Conservation (phyloP, 257 asterid species). For the Fraxinus anomala region DNA sequence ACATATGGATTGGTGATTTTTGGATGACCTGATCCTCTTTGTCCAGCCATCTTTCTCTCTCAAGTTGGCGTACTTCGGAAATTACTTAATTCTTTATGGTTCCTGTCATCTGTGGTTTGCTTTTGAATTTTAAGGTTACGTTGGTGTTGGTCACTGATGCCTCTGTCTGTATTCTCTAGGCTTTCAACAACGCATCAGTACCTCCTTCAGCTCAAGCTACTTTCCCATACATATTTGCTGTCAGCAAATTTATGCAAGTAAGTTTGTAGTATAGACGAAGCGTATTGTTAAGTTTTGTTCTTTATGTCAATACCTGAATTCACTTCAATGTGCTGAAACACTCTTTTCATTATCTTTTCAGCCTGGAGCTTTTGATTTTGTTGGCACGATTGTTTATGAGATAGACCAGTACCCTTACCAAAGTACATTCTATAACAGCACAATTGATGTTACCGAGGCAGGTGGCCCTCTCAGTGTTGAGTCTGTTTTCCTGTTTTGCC, state of each 20-base stretch:
- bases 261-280: constrained; percentile 18
- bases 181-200: constrained; percentile 82
- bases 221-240: constrained; percentile 77
- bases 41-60: background rate
- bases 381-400: constrained; percentile 85
- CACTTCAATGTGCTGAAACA: constrained; percentile 15
- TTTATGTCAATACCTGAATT: background rate
- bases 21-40: background rate
- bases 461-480: constrained; percentile 87
- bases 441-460: constrained; percentile 85
- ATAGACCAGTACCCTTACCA: constrained; percentile 79
- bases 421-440: constrained; percentile 83
- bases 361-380: constrained; percentile 94
- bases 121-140: background rate
- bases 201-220: constrained; percentile 94
- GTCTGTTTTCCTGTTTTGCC: constrained; percentile 89
- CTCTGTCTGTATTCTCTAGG: constrained; percentile 41
- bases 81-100: background rate
- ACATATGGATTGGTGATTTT: no score
- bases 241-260: constrained; percentile 99
- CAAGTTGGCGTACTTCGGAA: background rate
- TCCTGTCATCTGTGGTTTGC: background rate
- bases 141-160: background rate
- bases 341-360: constrained; percentile 33
- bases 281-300: constrained; percentile 18